Evolutionary conservation across 2,329 filamentous ascomycete species (phyloP).

Genomic region (Clarireedia monteithiana): DNA sequence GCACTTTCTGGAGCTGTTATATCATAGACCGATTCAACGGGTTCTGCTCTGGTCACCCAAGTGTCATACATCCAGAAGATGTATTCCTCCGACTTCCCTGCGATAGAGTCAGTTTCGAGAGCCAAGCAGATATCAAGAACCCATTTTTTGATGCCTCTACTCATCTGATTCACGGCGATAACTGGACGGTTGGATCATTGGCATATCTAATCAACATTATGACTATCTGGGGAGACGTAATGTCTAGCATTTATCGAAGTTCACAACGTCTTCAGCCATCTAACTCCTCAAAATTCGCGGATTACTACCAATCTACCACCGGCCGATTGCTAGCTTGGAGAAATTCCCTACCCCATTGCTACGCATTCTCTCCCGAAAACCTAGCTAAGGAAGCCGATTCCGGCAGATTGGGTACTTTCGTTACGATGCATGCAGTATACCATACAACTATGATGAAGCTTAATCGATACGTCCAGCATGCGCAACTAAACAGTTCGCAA

Average conservation of each 20-base stretch:
- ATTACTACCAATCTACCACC: constrained; percentile 44
- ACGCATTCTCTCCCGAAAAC: constrained; percentile 49
- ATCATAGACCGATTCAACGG: constrained; percentile 61
- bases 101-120: constrained; percentile 52
- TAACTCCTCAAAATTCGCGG: constrained; percentile 31
- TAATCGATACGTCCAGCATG: constrained; percentile 49
- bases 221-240: constrained; percentile 58
- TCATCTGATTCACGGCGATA: constrained; percentile 33
- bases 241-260: constrained; percentile 49
- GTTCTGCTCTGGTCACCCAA: constrained; percentile 45
- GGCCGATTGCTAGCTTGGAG: constrained; percentile 51
- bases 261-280: constrained; percentile 23
- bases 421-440: constrained; percentile 61
- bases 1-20: constrained; percentile 67
- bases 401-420: constrained; percentile 49
- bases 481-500: constrained; percentile 34
- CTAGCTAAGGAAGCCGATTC: constrained; percentile 46
- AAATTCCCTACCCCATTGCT: constrained; percentile 43
- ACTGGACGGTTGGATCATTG: constrained; percentile 33
- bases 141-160: constrained; percentile 53
- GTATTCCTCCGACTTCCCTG: constrained; percentile 61
- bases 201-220: constrained; percentile 55
- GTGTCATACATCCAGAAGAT: constrained; percentile 54
- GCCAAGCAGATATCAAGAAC: constrained; percentile 46
- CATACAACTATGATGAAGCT: constrained; percentile 56